phyloP scores from a whole-genome alignment of 2,329 filamentous ascomycete genomes.

The Pseudogymnoascus sp. region DNA sequence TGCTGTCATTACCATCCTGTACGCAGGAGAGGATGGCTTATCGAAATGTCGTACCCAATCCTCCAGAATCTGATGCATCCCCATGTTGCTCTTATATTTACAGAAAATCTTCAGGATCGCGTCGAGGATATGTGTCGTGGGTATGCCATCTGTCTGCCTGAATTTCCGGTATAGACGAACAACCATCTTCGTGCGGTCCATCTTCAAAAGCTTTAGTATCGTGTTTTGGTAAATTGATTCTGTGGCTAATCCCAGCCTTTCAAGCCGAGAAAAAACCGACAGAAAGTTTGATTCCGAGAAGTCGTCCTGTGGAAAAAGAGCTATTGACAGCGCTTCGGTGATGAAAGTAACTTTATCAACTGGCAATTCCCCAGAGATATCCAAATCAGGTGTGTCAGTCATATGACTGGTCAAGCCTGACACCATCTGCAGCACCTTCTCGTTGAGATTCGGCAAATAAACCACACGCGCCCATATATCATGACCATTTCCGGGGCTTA shows the following conservation, averaged over 20 bases:
- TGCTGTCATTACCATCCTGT: slow-evolving; percentile 29
- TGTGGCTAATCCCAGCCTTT: neutral
- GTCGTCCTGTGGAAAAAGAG: neutral
- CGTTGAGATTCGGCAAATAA: neutral
- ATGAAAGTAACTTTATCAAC: neutral
- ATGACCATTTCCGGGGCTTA: neutral
- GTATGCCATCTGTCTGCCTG: slow-evolving; percentile 12
- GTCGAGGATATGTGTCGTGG: slow-evolving; percentile 21
- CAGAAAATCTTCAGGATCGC: slow-evolving; percentile 26
- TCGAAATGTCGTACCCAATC: slow-evolving; percentile 28
- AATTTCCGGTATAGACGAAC: slow-evolving; percentile 20
- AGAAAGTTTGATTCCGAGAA: neutral
- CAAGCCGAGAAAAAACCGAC: neutral
- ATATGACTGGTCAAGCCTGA: neutral
- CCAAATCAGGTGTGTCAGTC: neutral
- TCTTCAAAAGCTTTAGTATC: slow-evolving; percentile 16
- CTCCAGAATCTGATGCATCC: slow-evolving; percentile 30
- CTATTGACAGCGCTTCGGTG: neutral
- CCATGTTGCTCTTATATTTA: slow-evolving; percentile 23
- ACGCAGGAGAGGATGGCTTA: slow-evolving; percentile 23
- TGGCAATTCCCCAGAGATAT: neutral
- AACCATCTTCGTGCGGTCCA: slow-evolving; percentile 16
- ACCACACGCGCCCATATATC: neutral
- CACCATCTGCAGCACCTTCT: neutral
- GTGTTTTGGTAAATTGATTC: slow-evolving; percentile 16